Evolutionary conservation across 2,329 filamentous ascomycete species (phyloP), one percentile per base, ranked within the genome.

Genomic region (Fusarium albosuccineum): DNA sequence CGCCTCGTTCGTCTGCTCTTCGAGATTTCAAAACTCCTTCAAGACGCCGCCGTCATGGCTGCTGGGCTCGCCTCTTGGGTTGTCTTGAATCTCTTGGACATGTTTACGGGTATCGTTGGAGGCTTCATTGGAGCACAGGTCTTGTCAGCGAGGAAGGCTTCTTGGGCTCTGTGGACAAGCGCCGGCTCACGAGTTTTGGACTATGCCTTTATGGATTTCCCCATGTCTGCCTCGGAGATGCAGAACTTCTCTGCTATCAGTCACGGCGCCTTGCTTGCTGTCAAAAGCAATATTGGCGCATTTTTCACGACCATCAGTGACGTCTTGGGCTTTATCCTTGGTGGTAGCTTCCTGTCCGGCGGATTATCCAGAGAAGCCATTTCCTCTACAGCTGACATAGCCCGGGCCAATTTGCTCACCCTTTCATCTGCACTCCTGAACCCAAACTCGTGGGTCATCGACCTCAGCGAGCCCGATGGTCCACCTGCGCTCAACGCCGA

Each of bases 211-310:
- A 81, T 82, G 45, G 83, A 89, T 34, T 77, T 85, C 29, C 82
- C 84, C 1, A 77, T 85, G 53, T 80, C 86, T 22, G 82, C 85
- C 1, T 82, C 87, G 3, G 91, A 94, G 73, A 87, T 94, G 57
- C 91, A 91, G 51, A 89, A 90, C 72, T 94, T 94, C 72, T 94
- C 92, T 0, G 89, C 91, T 44, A 82, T 92, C 69, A 93, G 91
- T 60, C 92, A 94, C 73, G 87, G 89, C 60, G 89, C 92, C 9
- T 80, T 94, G 34, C 81, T 88, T 40, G 78, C 82, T 5, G 81
- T 93, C 59, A 89, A 92, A 74, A 78, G 78, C 33, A 81, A 86
- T 33, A 77, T 90, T 30, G 73, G 76, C 5, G 70, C 77, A 10
- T 72, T 82, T 1, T 70, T 86, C 7, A 75, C 79, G 2, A 72